phyloP scores from a whole-genome alignment of 1,284 basidiomycete genomes.

The Jaminaea rosea region DNA sequence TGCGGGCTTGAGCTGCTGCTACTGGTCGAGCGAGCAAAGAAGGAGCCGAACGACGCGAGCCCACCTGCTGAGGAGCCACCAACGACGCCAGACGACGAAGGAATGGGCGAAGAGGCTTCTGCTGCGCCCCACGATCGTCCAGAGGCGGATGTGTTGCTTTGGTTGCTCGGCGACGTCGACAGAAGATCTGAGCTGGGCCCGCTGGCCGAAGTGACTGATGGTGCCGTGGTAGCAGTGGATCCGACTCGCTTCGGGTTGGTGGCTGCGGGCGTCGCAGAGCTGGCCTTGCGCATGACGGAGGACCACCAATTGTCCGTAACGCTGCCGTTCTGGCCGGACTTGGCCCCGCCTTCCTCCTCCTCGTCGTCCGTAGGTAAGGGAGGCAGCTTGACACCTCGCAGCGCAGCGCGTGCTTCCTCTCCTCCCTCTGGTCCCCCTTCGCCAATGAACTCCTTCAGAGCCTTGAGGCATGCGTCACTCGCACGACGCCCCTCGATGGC shows the following conservation, averaged over 20 bases:
- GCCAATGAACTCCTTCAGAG: slow-evolving; percentile 69
- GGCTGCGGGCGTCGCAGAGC: background rate
- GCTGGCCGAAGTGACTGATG: background rate
- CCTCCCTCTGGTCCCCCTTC: background rate
- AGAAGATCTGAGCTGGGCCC: too few species aligned
- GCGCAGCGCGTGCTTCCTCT: background rate
- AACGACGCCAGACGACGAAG: too few species aligned
- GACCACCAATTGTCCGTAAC: background rate
- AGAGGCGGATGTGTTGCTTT: background rate
- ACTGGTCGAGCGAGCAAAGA: background rate
- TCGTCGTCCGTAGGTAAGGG: slow-evolving; percentile 33
- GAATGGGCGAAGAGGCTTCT: background rate
- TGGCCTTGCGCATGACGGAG: background rate
- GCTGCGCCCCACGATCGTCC: background rate
- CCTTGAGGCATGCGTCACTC: slow-evolving; percentile 72
- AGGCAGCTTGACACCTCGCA: slow-evolving; percentile 33
- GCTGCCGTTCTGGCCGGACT: too few species aligned
- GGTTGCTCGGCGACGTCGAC: background rate
- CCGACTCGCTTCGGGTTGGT: background rate
- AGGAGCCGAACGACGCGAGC: background rate
- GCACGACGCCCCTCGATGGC: slow-evolving; percentile 73
- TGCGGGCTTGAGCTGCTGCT: background rate
- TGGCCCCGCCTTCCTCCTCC: slow-evolving; percentile 8
- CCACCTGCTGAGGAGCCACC: too few species aligned
- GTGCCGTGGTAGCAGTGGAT: background rate